A percentile compares a stretch with the other conserved stretches of the same genome.
Conservation (phyloP, 2,329 filamentous ascomycete species). For the Microcyclosporella mali region DNA sequence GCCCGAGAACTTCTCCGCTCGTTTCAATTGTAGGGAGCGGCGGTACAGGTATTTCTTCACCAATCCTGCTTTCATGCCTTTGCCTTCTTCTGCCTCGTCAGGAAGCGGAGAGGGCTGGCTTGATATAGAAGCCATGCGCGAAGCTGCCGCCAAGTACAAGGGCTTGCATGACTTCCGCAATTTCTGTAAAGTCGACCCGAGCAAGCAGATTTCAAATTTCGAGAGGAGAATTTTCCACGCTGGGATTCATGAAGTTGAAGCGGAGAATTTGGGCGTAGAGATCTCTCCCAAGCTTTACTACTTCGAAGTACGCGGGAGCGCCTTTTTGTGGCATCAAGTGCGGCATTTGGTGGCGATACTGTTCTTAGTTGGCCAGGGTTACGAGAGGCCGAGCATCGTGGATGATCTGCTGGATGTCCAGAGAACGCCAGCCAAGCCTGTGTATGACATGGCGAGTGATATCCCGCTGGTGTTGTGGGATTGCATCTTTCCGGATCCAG, state of each 20-base stretch:
- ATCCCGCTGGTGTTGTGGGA: slow-evolving; percentile 91
- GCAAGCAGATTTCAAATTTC: slow-evolving; percentile 84
- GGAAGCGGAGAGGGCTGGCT: slow-evolving; percentile 61
- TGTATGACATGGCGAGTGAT: slow-evolving; percentile 87
- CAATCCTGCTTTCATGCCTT: slow-evolving; percentile 76
- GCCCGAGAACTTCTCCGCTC: slow-evolving; percentile 74
- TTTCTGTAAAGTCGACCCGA: slow-evolving; percentile 87
- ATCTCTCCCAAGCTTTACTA: slow-evolving; percentile 65
- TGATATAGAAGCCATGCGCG: slow-evolving; percentile 78
- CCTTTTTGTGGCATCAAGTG: slow-evolving; percentile 98
- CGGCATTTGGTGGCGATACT: slow-evolving; percentile 86
- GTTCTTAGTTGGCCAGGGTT: slow-evolving; percentile 85
- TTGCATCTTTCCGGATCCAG: slow-evolving; percentile 68
- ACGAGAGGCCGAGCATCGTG: slow-evolving; percentile 70
- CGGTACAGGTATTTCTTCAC: slow-evolving; percentile 98
- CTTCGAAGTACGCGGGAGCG: slow-evolving; percentile 81
- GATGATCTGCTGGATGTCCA: slow-evolving; percentile 66
- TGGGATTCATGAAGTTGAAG: slow-evolving; percentile 62
- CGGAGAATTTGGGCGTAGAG: slow-evolving; percentile 1
- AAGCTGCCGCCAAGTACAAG: slow-evolving; percentile 71
- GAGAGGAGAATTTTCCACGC: slow-evolving; percentile 71
- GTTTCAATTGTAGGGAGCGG: slow-evolving; percentile 86
- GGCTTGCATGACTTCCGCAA: slow-evolving; percentile 93
- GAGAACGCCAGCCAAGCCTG: slow-evolving; percentile 67
- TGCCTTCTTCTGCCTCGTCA: slow-evolving; percentile 30